Base-by-base conservation (phyloP, 2,329 filamentous ascomycete genomes). In the Epichloe elymi region DNA sequence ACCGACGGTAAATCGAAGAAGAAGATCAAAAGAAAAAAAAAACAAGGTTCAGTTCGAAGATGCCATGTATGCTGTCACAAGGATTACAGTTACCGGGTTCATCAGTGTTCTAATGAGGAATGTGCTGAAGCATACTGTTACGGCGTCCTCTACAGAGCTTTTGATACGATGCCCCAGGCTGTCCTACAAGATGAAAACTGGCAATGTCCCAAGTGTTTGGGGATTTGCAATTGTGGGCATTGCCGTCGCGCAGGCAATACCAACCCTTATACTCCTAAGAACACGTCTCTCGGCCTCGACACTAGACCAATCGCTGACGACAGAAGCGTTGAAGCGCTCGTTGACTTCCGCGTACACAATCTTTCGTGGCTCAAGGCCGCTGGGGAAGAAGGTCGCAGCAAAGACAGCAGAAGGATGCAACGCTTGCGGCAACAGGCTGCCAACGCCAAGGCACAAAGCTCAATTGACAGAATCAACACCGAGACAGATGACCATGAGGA, bases 261-360 rank as follows among this genome's bases (percentile, higher is more conserved):
- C 59, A 75, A 74, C 5, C 86, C 90, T 0, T 95, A 95, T 61
- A 80, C 86, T 48, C 93, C 93, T 0, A 93, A 88, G 60, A 88
- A 85, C 52, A 95, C 89, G 0, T 73, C 91, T 1, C 77, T 97
- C 2, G 93, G 93, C 0, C 89, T 96, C 60, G 89, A 97, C 58
- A 98, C 93, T 0, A 86, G 82, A 50, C 85, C 86, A 36, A 83
- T 97, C 46, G 91, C 93, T 2, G 93, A 98, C 67, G 85, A 87
- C 48, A 82, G 93, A 54, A 96, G 90, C 60, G 82, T 95, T 5
- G 91, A 97, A 65, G 84, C 82, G 23, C 75, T 97, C 20, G 88
- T 97, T 8, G 89, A 97, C 63, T 96, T 96, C 66, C 82, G 86
- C 26, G 75, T 87, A 40, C 91, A 94, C 49, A 98, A 98, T 63